Conservation (phyloP, 495 filamentous ascomycete species). For the Aspergillus coremiiformis region DNA sequence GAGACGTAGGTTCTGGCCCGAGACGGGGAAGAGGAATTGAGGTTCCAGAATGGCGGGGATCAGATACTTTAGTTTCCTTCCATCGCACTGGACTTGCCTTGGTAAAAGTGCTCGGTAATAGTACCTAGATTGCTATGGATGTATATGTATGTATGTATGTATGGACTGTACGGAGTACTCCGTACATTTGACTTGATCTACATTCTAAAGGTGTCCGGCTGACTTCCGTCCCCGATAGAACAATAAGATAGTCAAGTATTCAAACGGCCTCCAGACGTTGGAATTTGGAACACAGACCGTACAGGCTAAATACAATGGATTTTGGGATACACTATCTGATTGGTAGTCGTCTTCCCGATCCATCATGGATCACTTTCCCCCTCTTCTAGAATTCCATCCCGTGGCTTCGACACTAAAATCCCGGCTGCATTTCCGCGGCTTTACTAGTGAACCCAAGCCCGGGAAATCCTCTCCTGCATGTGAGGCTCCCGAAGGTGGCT, state of each 20-base stretch:
- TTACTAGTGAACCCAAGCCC: background rate
- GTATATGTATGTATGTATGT: no score
- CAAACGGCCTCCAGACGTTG: background rate
- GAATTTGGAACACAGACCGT: background rate
- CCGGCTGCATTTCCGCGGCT: slow-evolving; percentile 4
- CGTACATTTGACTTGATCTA: background rate
- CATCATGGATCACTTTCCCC: no score
- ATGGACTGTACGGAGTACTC: no score
- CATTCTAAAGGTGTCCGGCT: background rate
- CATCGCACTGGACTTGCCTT: background rate
- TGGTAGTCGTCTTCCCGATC: background rate
- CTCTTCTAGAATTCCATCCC: slow-evolving; percentile 4
- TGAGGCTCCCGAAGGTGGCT: slow-evolving; percentile 2
- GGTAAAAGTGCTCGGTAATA: slow-evolving; percentile 1
- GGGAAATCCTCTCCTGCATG: slow-evolving; percentile 2
- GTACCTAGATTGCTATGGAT: slow-evolving; percentile 1
- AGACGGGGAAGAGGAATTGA: slow-evolving; percentile 6
- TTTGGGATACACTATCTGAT: background rate
- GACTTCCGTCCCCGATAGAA: background rate
- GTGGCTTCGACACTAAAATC: slow-evolving; percentile 2
- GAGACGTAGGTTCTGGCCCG: background rate
- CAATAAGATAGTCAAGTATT: background rate
- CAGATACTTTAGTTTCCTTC: slow-evolving; percentile 9
- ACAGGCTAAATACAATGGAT: background rate
- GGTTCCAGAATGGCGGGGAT: slow-evolving; percentile 21